Evolutionary conservation across 176 grass and related monocot genomes (phyloP), one percentile per base, ranked within the genome.

Genomic region (Hordeum marinum): DNA sequence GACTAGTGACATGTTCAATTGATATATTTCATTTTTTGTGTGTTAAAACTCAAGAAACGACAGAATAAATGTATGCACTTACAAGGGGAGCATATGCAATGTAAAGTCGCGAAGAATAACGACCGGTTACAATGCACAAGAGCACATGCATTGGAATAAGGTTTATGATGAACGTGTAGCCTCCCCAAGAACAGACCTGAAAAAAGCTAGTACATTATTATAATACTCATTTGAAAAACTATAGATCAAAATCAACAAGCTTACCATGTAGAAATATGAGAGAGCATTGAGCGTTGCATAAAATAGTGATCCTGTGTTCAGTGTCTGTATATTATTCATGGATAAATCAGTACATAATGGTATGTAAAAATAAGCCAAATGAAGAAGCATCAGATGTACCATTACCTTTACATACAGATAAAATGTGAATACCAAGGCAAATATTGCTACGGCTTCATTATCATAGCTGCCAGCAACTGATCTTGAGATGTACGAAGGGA

Each of bases 211-310:
- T 27, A 54, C 35, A 61, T 79, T 62, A 42, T 90, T 87, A 84
- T 8, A 88, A 78, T 75, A 87, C 86, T 82, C 50, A 77, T 80
- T 64, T 32, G 29, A 50, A 76, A 29, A 54, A 83, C 48, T 24
- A 66, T 58, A 37, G 24, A 75, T 52, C 36, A 80, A 87, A 75
- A 46, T 78, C 40, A 85, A 43, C 34, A 79, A 18, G 26, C 36
- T 89, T 99, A 99, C 97, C 97, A 99, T 99, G 94, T 99, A 99
- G 86, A 99, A 99, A 84, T 96, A 99, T 31, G 97, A 86, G 69
- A 99, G 92, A 90, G 97, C 86, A 84, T 96, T 99, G 57, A 99
- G 80, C 0, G 97, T 96, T 84, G 97, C 97, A 88, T 96, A 99
- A 84, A 99, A 99, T 31, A 99, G 94, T 8, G 94, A 99, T 82